Evolutionary conservation across 2,329 filamentous ascomycete species (phyloP), one percentile per base, ranked within the genome.

Genomic region (Diaporthe sp.): DNA sequence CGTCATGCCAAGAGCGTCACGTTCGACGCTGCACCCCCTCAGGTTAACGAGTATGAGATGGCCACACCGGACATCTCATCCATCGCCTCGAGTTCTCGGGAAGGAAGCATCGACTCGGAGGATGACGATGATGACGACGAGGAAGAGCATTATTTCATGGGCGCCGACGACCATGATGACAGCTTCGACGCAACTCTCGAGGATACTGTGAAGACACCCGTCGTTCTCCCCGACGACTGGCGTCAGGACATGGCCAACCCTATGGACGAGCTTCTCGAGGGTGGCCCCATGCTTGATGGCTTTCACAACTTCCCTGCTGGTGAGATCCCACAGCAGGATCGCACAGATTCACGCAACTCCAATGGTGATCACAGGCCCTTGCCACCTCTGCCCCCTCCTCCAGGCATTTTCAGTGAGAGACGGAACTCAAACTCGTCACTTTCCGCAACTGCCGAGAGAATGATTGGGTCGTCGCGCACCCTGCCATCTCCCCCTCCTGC

Each of bases 1-100:
- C 94, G 95, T 72, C 94, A 98, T 84, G 93, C 95, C 65, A 99
- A 99, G 88, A 98, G 96, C 81, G 97, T 99, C 75, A 99, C 96
- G 0, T 99, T 99, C 82, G 95, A 98, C 85, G 94, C 93, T 51
- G 95, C 95, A 2, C 96, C 96, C 31, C 97, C 97, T 34, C 94
- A 98, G 82, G 90, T 99, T 81, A 98, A 98, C 82, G 97, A 99
- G 85, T 99, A 98, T 83, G 97, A 98, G 85, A 96, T 98, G 94
- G 94, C 95, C 46, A 99, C 97, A 2, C 97, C 97, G 15, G 97
- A 98, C 81, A 91, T 97, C n/a, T 98, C 96, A 2, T 98, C 96
- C 0, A 89, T 97, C 34, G 95, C 94, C 37, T 96, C 94, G 67
- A 95, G 94, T 79, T 98, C 96, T 17, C 93, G 96, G 12, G 95